phyloP scores from a whole-genome alignment of 2,329 filamentous ascomycete genomes.

The Ophiostoma australiae region DNA sequence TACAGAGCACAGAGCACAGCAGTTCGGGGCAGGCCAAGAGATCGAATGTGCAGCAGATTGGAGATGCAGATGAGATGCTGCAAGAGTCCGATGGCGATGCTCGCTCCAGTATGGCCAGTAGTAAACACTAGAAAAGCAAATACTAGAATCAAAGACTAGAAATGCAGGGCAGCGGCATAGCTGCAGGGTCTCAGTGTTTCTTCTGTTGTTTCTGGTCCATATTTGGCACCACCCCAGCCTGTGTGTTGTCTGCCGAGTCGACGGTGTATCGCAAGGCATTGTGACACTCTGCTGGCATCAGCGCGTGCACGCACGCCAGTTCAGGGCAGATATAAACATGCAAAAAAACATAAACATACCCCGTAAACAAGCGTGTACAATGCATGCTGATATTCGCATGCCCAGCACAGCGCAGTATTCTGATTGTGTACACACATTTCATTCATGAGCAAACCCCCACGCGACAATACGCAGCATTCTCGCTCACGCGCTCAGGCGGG shows the following conservation, averaged over 20 bases:
- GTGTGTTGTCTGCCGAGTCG: neutral
- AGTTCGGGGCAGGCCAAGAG: neutral
- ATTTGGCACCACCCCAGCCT: neutral
- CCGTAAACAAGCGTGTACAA: neutral
- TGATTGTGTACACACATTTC: too few species aligned
- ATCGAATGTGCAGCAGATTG: neutral
- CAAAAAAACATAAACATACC: neutral
- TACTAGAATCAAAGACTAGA: too few species aligned
- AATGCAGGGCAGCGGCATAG: too few species aligned
- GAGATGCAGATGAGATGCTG: neutral
- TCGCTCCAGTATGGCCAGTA: neutral
- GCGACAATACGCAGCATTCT: neutral
- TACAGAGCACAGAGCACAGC: neutral
- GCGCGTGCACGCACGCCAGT: neutral
- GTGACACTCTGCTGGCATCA: neutral
- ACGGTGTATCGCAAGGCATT: neutral
- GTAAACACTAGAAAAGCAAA: neutral
- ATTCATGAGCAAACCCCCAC: too few species aligned
- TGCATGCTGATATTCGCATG: too few species aligned
- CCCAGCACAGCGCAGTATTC: too few species aligned
- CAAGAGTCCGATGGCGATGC: neutral
- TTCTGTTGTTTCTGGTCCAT: slow-evolving; percentile 11
- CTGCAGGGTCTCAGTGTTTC: slow-evolving; percentile 10
- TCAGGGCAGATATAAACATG: too few species aligned
- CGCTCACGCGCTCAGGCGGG: too few species aligned